Conservation (phyloP, 257 asterid species). For the Nicotiana knightiana region DNA sequence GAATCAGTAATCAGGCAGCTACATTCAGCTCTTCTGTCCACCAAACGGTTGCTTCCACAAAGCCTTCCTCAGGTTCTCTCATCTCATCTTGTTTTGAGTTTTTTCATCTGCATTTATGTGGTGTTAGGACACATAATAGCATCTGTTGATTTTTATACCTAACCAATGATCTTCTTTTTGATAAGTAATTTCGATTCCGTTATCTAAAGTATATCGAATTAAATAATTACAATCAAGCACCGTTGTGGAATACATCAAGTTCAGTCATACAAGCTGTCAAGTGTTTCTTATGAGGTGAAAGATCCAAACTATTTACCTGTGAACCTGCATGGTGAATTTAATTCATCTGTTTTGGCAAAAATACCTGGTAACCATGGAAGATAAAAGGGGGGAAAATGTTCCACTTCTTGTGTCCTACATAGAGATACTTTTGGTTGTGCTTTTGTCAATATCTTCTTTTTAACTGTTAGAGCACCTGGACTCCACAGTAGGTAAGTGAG, state of each 20-base stretch:
- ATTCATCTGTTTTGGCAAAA: neutral
- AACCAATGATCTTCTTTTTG: neutral
- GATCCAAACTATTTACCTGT: neutral
- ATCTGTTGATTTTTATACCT: neutral
- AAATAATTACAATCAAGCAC: neutral
- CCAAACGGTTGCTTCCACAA: slow-evolving; percentile 19
- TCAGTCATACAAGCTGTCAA: neutral
- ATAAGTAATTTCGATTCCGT: neutral
- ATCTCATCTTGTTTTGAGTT: slow-evolving; percentile 15
- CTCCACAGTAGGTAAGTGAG: neutral
- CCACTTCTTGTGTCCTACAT: neutral
- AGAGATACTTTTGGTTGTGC: neutral
- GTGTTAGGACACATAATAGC: neutral
- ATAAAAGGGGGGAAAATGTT: neutral
- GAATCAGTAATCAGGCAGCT: slow-evolving; percentile 17
- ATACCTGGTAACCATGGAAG: neutral
- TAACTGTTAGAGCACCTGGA: neutral
- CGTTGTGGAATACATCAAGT: neutral
- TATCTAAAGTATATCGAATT: neutral
- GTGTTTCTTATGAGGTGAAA: neutral
- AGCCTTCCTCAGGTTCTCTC: slow-evolving; percentile 49
- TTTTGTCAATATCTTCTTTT: neutral
- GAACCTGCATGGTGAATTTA: neutral
- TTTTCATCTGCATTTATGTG: slow-evolving; percentile 12
- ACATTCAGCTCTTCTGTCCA: slow-evolving; percentile 18